These are phyloP conservation scores for Umbelopsis vinacea DNA, from an alignment of 192 early-diverging fungal genomes.

Conservation along the genomic window DNA sequence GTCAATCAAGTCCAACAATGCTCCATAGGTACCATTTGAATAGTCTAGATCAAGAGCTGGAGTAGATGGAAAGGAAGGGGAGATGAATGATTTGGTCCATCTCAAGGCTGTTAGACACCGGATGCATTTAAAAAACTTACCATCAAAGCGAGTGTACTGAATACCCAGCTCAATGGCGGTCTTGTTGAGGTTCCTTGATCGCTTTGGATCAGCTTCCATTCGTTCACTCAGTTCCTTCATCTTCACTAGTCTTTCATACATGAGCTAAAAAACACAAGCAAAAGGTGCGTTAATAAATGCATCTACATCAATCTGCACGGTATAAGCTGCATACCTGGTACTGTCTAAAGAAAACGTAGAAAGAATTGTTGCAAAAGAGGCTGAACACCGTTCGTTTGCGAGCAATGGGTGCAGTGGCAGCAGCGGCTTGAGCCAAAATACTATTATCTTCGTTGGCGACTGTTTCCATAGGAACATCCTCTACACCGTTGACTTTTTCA, in stretches of 20 bases:
- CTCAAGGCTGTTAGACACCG: too few relatives aligned
- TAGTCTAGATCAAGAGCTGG: constrained; percentile 52
- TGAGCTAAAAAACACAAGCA: constrained; percentile 14
- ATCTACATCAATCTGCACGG: too few relatives aligned
- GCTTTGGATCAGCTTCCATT: constrained; percentile 20
- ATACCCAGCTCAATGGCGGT: constrained; percentile 47
- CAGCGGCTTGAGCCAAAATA: constrained; percentile 43
- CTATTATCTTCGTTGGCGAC: constrained; percentile 30
- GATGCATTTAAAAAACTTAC: constrained; percentile 32
- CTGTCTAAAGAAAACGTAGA: constrained; percentile 90
- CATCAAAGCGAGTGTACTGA: constrained; percentile 46
- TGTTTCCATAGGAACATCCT: constrained; percentile 41
- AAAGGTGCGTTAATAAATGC: neutral
- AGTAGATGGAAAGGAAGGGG: neutral
- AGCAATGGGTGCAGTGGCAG: constrained; percentile 30
- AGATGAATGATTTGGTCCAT: neutral
- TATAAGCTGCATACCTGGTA: constrained; percentile 62
- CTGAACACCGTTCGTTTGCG: constrained; percentile 50
- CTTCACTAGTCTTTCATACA: constrained; percentile 20
- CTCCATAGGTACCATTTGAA: constrained; percentile 70
- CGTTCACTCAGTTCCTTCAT: constrained; percentile 13
- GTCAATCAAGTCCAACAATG: constrained; percentile 74
- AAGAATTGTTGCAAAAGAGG: constrained; percentile 86
- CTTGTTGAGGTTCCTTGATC: neutral
- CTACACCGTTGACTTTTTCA: constrained; percentile 33